These are phyloP conservation scores for Aspergillus sp. DNA, from an alignment of 2,329 filamentous ascomycete species.

Conservation along the genomic window DNA sequence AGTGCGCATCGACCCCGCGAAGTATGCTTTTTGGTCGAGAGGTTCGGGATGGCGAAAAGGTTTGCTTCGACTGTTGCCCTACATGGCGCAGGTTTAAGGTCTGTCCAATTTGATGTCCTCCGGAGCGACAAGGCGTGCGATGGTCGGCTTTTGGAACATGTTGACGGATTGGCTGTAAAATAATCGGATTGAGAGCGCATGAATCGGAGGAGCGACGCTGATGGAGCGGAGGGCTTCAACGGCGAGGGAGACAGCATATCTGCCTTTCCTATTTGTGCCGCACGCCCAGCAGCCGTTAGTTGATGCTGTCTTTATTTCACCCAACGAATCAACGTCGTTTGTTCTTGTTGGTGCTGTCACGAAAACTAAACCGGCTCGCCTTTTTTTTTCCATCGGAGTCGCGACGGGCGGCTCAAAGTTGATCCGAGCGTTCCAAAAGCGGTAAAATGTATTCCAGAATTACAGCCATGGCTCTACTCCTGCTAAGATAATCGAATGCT, in stretches of 20 bases:
- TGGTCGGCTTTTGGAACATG: constrained; percentile 9
- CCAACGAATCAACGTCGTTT: neutral
- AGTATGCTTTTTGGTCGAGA: constrained; percentile 6
- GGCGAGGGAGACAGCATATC: constrained; percentile 34
- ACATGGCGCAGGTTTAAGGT: constrained; percentile 13
- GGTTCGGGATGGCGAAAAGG: constrained; percentile 17
- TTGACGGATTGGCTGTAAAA: constrained; percentile 37
- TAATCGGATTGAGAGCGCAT: constrained; percentile 64
- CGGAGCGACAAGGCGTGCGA: constrained; percentile 12
- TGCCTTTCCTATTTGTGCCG: constrained; percentile 9
- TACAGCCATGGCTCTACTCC: no score
- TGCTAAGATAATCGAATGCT: no score
- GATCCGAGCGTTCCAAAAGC: constrained; percentile 30
- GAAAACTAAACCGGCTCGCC: neutral
- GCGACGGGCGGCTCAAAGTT: constrained; percentile 15
- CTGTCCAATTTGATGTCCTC: constrained; percentile 16
- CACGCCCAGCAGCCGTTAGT: neutral
- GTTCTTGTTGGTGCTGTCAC: neutral
- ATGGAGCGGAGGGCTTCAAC: constrained; percentile 41
- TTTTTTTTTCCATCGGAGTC: neutral
- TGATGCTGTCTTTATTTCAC: constrained; percentile 10
- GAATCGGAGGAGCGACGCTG: constrained; percentile 59
- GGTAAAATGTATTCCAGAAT: neutral
- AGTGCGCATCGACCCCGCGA: constrained; percentile 10
- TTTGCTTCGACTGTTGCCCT: constrained; percentile 24